Conservation (phyloP, 2,329 filamentous ascomycete genomes). For the Xylariomycetidae sp. region DNA sequence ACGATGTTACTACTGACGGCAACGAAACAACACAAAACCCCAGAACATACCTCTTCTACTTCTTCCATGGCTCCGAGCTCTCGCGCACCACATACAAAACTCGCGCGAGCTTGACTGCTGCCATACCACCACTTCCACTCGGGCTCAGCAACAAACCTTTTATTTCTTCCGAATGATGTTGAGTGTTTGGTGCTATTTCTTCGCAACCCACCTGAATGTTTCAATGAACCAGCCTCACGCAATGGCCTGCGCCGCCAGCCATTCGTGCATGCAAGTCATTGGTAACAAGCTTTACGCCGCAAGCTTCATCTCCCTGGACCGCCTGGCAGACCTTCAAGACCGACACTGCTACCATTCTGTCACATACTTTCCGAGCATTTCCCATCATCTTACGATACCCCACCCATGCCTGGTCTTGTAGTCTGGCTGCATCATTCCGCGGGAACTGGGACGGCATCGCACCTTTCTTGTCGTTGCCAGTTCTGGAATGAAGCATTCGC, state of each 20-base stretch:
- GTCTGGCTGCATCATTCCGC: slow-evolving; percentile 6
- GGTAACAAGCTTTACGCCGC: background rate
- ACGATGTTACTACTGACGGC: slow-evolving; percentile 19
- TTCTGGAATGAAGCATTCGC: slow-evolving; percentile 3
- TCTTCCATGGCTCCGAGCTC: slow-evolving; percentile 14
- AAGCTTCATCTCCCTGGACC: background rate
- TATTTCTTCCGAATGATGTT: no score
- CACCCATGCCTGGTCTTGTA: slow-evolving; percentile 4
- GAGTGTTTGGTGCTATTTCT: slow-evolving; percentile 24
- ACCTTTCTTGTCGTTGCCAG: slow-evolving; percentile 1
- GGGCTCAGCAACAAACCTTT: slow-evolving; percentile 19
- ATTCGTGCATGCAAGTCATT: slow-evolving; percentile 4
- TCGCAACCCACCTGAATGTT: slow-evolving; percentile 24
- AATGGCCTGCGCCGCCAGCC: slow-evolving; percentile 1
- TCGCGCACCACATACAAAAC: slow-evolving; percentile 11
- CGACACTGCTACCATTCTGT: slow-evolving; percentile 4
- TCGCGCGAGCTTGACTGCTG: no score
- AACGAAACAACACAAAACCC: slow-evolving; percentile 13
- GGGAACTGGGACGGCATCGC: slow-evolving; percentile 3
- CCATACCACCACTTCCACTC: no score
- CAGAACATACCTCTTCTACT: slow-evolving; percentile 14
- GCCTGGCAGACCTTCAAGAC: slow-evolving; percentile 3
- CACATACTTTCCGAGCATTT: slow-evolving; percentile 4
- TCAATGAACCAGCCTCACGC: slow-evolving; percentile 24
- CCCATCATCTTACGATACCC: slow-evolving; percentile 7